Conservation (phyloP, 2,329 filamentous ascomycete species). For the Fusarium denticulatum region DNA sequence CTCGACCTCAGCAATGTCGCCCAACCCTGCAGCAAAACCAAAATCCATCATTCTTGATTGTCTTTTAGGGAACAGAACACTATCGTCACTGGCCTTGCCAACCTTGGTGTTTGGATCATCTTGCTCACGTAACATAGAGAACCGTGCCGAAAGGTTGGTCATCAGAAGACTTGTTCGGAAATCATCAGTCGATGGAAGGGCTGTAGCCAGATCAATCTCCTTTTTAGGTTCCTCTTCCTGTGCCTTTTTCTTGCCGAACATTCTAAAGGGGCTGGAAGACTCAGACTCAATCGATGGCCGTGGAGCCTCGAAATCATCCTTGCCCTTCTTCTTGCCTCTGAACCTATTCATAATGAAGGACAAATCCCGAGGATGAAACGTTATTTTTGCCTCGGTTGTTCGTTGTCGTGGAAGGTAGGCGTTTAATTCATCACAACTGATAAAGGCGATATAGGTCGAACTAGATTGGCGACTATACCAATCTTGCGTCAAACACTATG, state of each 20-base stretch:
- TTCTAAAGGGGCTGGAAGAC: slow-evolving; percentile 60
- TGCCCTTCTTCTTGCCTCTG: slow-evolving; percentile 75
- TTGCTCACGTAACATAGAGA: slow-evolving; percentile 96
- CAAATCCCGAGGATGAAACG: background rate
- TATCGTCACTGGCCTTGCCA: slow-evolving; percentile 95
- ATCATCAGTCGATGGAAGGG: slow-evolving; percentile 83
- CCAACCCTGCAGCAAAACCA: slow-evolving; percentile 67
- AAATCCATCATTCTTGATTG: slow-evolving; percentile 81
- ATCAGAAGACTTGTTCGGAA: slow-evolving; percentile 96
- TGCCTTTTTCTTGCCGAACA: slow-evolving; percentile 67
- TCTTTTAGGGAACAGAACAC: slow-evolving; percentile 84
- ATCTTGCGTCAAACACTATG: slow-evolving; percentile 19
- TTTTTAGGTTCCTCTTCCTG: slow-evolving; percentile 67
- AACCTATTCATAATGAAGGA: slow-evolving; percentile 76
- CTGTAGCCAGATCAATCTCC: slow-evolving; percentile 77
- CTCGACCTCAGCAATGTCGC: slow-evolving; percentile 91
- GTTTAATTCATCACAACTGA: slow-evolving; percentile 38
- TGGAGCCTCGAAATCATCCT: slow-evolving; percentile 61
- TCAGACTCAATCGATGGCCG: slow-evolving; percentile 66
- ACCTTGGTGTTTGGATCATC: slow-evolving; percentile 90
- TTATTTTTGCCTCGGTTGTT: slow-evolving; percentile 1
- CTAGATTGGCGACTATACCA: slow-evolving; percentile 22
- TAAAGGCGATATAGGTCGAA: slow-evolving; percentile 3
- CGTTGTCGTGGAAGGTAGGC: background rate
- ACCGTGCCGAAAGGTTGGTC: slow-evolving; percentile 92